Base-by-base conservation (phyloP, 176 grass and related monocot species). In the Avena insularis region DNA sequence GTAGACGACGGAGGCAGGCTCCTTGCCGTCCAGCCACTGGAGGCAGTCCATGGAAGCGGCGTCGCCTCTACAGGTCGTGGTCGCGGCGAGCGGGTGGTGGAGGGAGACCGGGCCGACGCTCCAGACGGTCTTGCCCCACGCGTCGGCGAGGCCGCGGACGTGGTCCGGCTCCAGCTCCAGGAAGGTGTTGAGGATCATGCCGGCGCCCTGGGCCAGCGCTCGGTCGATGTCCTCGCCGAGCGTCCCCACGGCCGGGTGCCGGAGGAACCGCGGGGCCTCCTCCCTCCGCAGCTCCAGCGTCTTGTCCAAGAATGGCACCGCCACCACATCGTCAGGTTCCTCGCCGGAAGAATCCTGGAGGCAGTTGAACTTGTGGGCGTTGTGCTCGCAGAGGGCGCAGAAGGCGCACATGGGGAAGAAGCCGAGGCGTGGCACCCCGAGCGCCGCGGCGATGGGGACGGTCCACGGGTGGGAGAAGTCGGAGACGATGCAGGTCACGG, bases 401-500 rank as follows among this genome's bases (percentile, higher is more conserved):
- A 89, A 89, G 87, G 87, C 83, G 71, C 57, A 76, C 59, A 81
- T 77, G 12, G 79, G 33, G 27, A 86, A 53, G 82, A 89, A 92
- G 29, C 40, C 61, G 59, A 92, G 79, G 7, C 80, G 80, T 3
- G 80, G 87, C 23, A 87, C 69, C 21, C 57, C 46, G 33, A 92
- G 85, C 5, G 21, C 33, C 0, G 33, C 15, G 12, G 91, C 91
- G 7, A 89, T 58, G 0, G 63, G 47, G 3, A 2, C 54, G 2
- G 84, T 87, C 91, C 80, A 89, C 1, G 73, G 74, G 70, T 92
- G 81, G 74, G 66, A 87, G 27, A 87, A 67, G 50, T 89, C 91
- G 1, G 87, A 19, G 9, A 92, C 86, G 33, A 92, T 71, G 67
- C 91, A 92, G 15, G 66, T 77, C 0, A 58, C 55, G 84, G 21